Conservation (phyloP, 2,329 filamentous ascomycete species). For the Phaeosphaeriaceae sp. region DNA sequence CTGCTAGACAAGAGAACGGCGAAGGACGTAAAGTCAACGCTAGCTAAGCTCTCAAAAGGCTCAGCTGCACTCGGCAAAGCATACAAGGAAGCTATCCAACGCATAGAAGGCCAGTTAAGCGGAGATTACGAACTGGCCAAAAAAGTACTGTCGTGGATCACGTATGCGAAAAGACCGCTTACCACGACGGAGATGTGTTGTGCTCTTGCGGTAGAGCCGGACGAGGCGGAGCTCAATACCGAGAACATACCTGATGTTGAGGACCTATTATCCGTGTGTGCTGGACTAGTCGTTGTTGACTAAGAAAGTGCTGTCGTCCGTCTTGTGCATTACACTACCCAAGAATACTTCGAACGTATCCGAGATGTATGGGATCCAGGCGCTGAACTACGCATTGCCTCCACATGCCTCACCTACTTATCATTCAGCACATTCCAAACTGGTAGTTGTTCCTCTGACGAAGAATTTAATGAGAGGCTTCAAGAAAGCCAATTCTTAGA, state of each 20-base stretch:
- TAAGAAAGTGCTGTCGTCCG: slow-evolving; percentile 30
- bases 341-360: slow-evolving; percentile 34
- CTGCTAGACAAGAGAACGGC: slow-evolving; percentile 11
- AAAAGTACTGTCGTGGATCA: slow-evolving; percentile 19
- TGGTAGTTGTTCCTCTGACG: slow-evolving; percentile 14
- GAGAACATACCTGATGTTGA: slow-evolving; percentile 15
- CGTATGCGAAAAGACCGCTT: slow-evolving; percentile 17
- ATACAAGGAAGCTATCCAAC: slow-evolving; percentile 16
- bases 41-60: slow-evolving; percentile 9
- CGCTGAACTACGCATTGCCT: slow-evolving; percentile 28
- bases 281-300: slow-evolving; percentile 25
- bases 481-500: slow-evolving; percentile 25
- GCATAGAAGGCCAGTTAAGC: slow-evolving; percentile 50
- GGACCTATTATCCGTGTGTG: slow-evolving; percentile 26
- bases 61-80: slow-evolving; percentile 7
- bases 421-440: slow-evolving; percentile 28
- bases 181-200: slow-evolving; percentile 19
- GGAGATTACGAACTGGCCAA: slow-evolving; percentile 47
- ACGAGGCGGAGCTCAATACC: slow-evolving; percentile 7
- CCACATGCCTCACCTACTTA: slow-evolving; percentile 38
- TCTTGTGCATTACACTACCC: slow-evolving; percentile 35
- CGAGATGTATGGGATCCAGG: slow-evolving; percentile 29
- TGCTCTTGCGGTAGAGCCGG: slow-evolving; percentile 17
- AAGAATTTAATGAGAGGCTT: slow-evolving; percentile 25
- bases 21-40: slow-evolving; percentile 5